Conservation (phyloP, 495 filamentous ascomycete species). For the Xylona heveae region DNA sequence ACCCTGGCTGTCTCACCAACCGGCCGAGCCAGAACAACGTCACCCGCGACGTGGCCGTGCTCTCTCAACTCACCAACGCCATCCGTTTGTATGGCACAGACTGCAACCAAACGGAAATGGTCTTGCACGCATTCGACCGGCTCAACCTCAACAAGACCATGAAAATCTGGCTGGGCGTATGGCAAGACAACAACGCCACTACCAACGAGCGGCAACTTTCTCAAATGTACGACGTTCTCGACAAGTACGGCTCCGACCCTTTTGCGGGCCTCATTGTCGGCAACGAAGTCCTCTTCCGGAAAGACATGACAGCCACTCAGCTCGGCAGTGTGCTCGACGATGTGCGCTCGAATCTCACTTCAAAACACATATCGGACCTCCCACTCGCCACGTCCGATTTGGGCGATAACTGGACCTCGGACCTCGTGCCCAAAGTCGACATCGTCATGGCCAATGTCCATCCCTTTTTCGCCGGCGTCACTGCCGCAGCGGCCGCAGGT, state of each 20-base stretch:
- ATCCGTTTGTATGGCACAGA: constrained; percentile 89
- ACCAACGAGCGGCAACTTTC: constrained; percentile 64
- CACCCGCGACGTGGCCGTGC: constrained; percentile 74
- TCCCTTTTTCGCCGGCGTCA: constrained; percentile 81
- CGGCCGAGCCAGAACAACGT: constrained; percentile 84
- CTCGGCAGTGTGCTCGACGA: constrained; percentile 42
- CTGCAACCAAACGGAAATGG: constrained; percentile 95
- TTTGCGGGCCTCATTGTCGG: constrained; percentile 82
- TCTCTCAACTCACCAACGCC: constrained; percentile 77
- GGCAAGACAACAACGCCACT: constrained; percentile 68
- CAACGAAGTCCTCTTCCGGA: constrained; percentile 79
- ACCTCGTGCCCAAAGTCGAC: constrained; percentile 48
- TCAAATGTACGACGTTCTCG: constrained; percentile 64
- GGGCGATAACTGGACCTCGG: constrained; percentile 64
- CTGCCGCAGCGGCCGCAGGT: constrained; percentile 38
- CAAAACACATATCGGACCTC: constrained; percentile 38
- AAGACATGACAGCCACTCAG: constrained; percentile 41
- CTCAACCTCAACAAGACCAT: constrained; percentile 55
- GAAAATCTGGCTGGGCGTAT: constrained; percentile 92
- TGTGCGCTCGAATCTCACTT: constrained; percentile 51
- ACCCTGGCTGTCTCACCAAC: constrained; percentile 59
- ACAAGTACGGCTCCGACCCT: constrained; percentile 35
- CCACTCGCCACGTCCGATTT: constrained; percentile 80
- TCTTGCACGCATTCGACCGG: constrained; percentile 58
- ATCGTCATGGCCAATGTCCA: constrained; percentile 94